Percentiles rank a stretch among this genome's conserved stretches.
phyloP scores from a whole-genome alignment of 257 asterid species.

The Solanum etuberosum region DNA sequence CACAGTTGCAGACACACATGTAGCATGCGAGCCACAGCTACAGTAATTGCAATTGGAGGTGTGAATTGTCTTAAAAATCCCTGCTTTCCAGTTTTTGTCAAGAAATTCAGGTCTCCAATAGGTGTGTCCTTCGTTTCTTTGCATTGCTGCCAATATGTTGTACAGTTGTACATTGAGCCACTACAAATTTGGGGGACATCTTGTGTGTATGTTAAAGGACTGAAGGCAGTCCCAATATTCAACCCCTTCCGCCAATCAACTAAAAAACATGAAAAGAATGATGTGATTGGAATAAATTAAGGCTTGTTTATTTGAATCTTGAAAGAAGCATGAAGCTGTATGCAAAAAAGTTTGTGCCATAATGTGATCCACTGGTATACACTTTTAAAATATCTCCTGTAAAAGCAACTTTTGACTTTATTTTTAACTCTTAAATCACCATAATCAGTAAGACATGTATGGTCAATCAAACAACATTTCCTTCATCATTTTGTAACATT shows the following conservation, averaged over 20 bases:
- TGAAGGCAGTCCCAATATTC: not conserved
- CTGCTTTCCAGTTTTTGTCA: not conserved
- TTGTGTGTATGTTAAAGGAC: not conserved
- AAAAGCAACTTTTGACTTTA: too few species aligned
- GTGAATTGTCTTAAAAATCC: not conserved
- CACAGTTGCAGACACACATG: constrained; percentile 41
- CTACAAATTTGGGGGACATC: not conserved
- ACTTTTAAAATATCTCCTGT: too few species aligned
- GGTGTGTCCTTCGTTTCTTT: not conserved
- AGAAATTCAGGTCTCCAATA: not conserved
- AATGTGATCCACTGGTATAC: not conserved
- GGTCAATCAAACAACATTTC: not conserved
- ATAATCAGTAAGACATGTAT: too few species aligned
- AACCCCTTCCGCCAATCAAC: not conserved
- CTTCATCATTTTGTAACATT: not conserved
- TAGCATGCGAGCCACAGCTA: constrained; percentile 11
- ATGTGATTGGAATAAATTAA: not conserved
- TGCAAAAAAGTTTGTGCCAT: not conserved
- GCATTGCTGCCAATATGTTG: not conserved
- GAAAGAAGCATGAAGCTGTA: not conserved
- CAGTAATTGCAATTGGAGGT: not conserved
- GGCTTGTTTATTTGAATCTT: not conserved
- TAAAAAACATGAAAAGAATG: not conserved
- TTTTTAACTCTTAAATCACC: not conserved
- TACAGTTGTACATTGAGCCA: not conserved